Conservation (phyloP, 2,329 filamentous ascomycete species). For the Aspergillus fischeri region DNA sequence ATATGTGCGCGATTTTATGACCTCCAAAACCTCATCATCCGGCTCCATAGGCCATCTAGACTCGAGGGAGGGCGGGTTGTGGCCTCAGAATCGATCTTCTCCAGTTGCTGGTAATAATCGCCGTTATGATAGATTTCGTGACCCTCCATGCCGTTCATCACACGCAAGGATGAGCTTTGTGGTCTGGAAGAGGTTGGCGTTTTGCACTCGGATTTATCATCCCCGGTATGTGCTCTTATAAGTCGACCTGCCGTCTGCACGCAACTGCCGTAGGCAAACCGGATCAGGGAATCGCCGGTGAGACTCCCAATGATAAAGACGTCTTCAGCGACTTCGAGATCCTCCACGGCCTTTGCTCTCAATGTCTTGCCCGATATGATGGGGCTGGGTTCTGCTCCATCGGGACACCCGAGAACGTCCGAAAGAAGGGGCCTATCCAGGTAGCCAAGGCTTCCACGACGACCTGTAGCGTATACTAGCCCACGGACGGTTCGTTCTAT, state of each 20-base stretch:
- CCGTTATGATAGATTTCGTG: conserved; percentile 22
- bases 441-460: conserved; percentile 53
- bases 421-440: conserved; percentile 44
- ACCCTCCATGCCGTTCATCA: conserved; percentile 39
- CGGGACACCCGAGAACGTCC: conserved; percentile 41
- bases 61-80: not conserved
- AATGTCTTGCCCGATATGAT: conserved; percentile 52
- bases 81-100: not conserved
- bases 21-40: conserved; percentile 7
- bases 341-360: conserved; percentile 48
- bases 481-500: conserved; percentile 46
- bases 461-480: conserved; percentile 54
- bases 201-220: conserved; percentile 8
- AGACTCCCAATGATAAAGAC: conserved; percentile 58
- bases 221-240: conserved; percentile 24
- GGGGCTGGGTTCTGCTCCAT: conserved; percentile 14
- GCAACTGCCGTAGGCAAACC: conserved; percentile 58
- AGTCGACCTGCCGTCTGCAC: conserved; percentile 54
- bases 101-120: not conserved
- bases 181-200: conserved; percentile 4
- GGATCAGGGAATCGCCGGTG: conserved; percentile 57
- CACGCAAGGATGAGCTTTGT: conserved; percentile 22
- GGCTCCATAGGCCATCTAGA: conserved; percentile 10
- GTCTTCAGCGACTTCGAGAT: conserved; percentile 50
- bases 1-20: conserved; percentile 1